These are phyloP conservation scores for Meyerozyma guilliermondii DNA, from an alignment of 1,139 yeast species.

Conservation along the genomic window DNA sequence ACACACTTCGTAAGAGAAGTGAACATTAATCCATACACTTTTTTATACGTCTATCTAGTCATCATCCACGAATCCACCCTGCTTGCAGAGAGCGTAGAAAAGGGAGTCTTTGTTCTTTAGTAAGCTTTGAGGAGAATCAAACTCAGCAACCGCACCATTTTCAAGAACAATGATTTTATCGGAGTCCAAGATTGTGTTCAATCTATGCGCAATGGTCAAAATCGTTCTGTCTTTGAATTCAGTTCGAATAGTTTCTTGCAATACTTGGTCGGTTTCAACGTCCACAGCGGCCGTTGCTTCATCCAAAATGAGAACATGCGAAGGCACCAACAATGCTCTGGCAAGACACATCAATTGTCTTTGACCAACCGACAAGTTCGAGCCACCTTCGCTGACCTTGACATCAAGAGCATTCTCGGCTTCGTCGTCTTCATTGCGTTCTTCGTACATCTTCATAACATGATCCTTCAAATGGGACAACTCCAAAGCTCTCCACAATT, in stretches of 20 bases:
- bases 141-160: constrained; percentile 80
- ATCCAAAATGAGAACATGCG: constrained; percentile 77
- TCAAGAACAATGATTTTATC: constrained; percentile 86
- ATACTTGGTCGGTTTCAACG: constrained; percentile 84
- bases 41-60: constrained; percentile 6
- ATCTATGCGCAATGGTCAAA: constrained; percentile 90
- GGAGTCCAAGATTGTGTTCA: constrained; percentile 88
- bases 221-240: constrained; percentile 88
- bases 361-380: constrained; percentile 86
- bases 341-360: constrained; percentile 90
- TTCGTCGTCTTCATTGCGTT: constrained; percentile 22
- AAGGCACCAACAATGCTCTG: constrained; percentile 75
- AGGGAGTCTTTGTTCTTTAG: constrained; percentile 63
- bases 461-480: constrained; percentile 80
- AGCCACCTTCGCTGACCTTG: constrained; percentile 72
- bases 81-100: constrained; percentile 73
- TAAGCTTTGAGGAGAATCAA: constrained; percentile 71
- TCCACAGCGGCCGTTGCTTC: constrained; percentile 99
- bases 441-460: constrained; percentile 52
- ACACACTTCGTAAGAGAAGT: constrained; percentile 74
- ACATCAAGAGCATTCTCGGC: constrained; percentile 54
- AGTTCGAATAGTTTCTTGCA: constrained; percentile 81
- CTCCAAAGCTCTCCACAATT: constrained; percentile 81
- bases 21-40: constrained; percentile 42
- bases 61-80: constrained; percentile 49